Percentiles rank a stretch among this genome's conserved stretches.
phyloP scores from a whole-genome alignment of 2,329 filamentous ascomycete genomes.

The Trichoderma endophyticum region DNA sequence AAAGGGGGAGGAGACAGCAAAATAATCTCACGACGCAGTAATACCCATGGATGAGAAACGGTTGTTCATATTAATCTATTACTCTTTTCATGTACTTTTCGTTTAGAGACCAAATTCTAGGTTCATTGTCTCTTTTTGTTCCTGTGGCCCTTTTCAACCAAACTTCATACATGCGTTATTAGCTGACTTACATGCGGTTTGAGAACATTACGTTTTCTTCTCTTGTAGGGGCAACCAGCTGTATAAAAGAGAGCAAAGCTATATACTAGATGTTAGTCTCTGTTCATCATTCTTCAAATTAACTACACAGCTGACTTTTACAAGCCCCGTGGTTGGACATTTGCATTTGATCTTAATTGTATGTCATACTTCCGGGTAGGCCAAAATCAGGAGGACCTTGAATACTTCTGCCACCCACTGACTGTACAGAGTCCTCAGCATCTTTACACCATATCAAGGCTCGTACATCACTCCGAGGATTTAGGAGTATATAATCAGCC shows the following conservation, averaged over 20 bases:
- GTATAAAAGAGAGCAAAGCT: not conserved
- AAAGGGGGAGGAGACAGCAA: too few species aligned
- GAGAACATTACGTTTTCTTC: not conserved
- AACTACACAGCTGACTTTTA: not conserved
- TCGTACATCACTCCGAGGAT: not conserved
- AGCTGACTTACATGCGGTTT: not conserved
- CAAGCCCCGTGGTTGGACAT: not conserved
- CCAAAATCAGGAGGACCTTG: not conserved
- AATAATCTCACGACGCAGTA: too few species aligned
- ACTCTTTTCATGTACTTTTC: too few species aligned
- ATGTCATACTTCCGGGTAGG: not conserved
- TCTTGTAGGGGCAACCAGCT: not conserved
- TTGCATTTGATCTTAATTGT: not conserved
- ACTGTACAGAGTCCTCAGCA: too few species aligned
- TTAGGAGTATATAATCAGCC: too few species aligned
- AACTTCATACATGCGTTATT: too few species aligned
- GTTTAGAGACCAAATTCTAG: too few species aligned
- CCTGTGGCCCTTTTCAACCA: too few species aligned
- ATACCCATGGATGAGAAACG: too few species aligned
- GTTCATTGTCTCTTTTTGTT: too few species aligned
- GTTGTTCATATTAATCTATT: too few species aligned
- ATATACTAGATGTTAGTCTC: not conserved
- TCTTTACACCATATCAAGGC: not conserved
- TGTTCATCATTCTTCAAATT: not conserved
- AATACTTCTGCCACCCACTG: too few species aligned